Evolutionary conservation across 257 asterid genomes (phyloP).

Genomic region (Nicotiana knightiana): DNA sequence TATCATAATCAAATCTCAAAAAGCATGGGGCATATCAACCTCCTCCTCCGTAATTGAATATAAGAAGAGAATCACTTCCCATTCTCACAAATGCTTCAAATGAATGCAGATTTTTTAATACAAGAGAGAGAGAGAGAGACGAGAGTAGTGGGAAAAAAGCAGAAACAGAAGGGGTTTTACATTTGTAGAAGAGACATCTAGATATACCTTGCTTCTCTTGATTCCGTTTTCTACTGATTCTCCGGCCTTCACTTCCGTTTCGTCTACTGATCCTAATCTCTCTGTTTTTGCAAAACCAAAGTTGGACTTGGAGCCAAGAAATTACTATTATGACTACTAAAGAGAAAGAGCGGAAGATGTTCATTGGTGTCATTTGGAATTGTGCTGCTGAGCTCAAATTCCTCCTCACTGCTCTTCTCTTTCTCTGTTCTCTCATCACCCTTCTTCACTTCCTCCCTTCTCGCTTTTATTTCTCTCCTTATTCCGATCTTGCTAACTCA

Average conservation of each 20-base stretch:
- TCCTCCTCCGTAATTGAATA: background rate
- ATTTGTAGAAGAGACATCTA: background rate
- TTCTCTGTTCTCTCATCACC: conserved; percentile 36
- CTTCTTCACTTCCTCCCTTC: conserved; percentile 38
- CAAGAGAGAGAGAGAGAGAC: background rate
- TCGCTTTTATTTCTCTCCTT: conserved; percentile 27
- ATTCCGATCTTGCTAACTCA: conserved; percentile 26
- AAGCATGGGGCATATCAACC: background rate
- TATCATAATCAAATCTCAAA: background rate
- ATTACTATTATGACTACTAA: background rate
- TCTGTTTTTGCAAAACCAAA: background rate
- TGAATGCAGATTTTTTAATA: background rate
- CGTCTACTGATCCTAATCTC: background rate
- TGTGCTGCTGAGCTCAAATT: conserved; percentile 43
- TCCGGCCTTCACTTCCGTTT: background rate
- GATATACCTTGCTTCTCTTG: background rate
- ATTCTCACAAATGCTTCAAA: background rate
- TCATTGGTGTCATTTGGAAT: conserved; percentile 38
- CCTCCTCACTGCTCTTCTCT: conserved; percentile 32
- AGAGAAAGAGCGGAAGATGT: conserved; percentile 24
- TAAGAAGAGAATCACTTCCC: background rate
- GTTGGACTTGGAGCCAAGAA: background rate
- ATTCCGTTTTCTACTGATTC: background rate
- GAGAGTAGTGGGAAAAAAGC: background rate
- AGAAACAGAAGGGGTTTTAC: background rate